Percentiles rank a stretch among this genome's conserved stretches.
Conservation (phyloP, 345 rosid species). For the Syzygium aqueum region DNA sequence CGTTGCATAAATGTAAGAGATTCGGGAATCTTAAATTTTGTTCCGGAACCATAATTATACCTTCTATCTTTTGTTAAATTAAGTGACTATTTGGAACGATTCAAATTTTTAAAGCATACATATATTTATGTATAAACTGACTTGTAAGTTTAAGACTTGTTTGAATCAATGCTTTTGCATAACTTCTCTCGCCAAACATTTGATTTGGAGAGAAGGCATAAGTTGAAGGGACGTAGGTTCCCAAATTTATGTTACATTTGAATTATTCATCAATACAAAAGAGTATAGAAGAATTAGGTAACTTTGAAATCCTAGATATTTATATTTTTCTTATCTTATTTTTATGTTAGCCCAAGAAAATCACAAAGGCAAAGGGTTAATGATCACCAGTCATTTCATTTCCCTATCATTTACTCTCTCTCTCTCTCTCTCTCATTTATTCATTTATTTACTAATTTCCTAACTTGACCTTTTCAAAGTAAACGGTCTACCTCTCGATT, state of each 20-base stretch:
- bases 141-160: not conserved
- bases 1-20: not conserved
- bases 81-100: not conserved
- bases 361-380: not conserved
- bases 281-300: not conserved
- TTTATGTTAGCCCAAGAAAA: not conserved
- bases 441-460: not conserved
- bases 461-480: not conserved
- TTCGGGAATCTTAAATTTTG: not conserved
- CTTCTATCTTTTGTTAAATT: not conserved
- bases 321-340: not conserved
- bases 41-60: not conserved
- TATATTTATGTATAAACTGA: not conserved
- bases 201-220: not conserved
- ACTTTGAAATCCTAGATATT: not conserved
- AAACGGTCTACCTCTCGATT: too few species aligned
- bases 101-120: not conserved
- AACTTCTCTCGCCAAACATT: not conserved
- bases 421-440: not conserved
- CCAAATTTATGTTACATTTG: not conserved
- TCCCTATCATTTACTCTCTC: not conserved
- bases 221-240: not conserved
- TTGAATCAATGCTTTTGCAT: not conserved
- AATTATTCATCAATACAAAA: not conserved
- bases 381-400: not conserved